These are phyloP conservation scores for Asterochloris sp. DNA, from an alignment of 139 green algal species.

Conservation along the genomic window DNA sequence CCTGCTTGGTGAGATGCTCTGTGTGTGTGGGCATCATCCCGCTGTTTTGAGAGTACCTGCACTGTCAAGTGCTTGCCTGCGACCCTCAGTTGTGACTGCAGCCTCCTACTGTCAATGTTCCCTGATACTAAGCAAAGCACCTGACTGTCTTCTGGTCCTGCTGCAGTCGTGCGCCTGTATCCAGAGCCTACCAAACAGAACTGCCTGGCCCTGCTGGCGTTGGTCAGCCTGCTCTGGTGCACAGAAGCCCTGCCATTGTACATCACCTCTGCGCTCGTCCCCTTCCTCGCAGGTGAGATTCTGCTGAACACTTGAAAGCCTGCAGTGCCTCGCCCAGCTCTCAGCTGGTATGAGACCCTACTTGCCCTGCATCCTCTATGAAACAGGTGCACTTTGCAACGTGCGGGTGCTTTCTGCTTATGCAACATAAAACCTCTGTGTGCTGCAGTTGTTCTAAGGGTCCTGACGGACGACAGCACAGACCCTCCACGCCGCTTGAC, in stretches of 20 bases:
- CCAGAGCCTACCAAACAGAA: conserved; percentile 39
- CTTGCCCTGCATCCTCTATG: neutral
- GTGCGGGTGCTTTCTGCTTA: neutral
- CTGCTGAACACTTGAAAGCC: neutral
- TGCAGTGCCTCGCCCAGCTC: neutral
- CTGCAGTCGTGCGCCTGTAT: conserved; percentile 30
- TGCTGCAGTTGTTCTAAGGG: conserved; percentile 36
- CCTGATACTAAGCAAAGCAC: neutral
- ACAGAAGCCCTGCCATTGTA: conserved; percentile 69
- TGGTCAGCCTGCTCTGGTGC: conserved; percentile 63
- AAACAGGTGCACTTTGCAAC: neutral
- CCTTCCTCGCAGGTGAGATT: conserved; percentile 30
- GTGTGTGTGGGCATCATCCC: neutral
- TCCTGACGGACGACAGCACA: conserved; percentile 33
- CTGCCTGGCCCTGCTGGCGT: conserved; percentile 63
- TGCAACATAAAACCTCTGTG: neutral
- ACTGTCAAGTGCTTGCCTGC: neutral
- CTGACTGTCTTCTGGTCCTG: conserved; percentile 29
- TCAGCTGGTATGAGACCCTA: neutral
- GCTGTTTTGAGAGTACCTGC: neutral
- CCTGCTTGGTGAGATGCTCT: conserved; percentile 30
- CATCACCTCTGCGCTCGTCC: conserved; percentile 64
- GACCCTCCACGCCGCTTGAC: conserved; percentile 34
- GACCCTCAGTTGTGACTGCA: neutral
- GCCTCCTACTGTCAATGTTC: neutral